These are phyloP conservation scores for Colletotrichum scovillei DNA, from an alignment of 2,329 filamentous ascomycete species.

Conservation along the genomic window DNA sequence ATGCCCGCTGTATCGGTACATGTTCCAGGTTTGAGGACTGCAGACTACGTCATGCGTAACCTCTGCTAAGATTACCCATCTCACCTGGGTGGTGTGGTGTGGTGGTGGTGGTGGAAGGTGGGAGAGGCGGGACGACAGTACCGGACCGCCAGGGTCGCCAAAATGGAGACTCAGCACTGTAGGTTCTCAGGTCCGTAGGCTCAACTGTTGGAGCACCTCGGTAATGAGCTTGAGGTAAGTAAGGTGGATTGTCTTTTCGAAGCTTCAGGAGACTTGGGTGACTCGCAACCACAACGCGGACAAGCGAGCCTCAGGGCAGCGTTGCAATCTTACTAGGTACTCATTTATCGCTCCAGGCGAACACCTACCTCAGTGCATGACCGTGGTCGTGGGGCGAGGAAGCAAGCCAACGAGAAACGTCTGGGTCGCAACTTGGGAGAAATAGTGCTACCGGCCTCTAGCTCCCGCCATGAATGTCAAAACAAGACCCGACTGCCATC, in stretches of 20 bases:
- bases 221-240: too few species aligned
- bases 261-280: neutral
- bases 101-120: neutral
- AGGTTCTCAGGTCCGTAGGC: neutral
- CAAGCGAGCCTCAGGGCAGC: slow-evolving; percentile 3
- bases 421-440: too few species aligned
- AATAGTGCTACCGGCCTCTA: too few species aligned
- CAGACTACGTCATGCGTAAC: slow-evolving; percentile 30
- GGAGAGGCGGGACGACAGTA: neutral
- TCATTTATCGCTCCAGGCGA: neutral
- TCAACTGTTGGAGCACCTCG: neutral
- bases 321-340: neutral
- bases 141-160: neutral
- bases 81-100: too few species aligned
- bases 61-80: slow-evolving; percentile 9
- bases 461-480: neutral
- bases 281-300: slow-evolving; percentile 8
- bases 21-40: slow-evolving; percentile 28
- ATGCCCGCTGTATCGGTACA: neutral
- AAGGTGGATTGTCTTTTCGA: neutral
- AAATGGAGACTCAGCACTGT: neutral
- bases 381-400: too few species aligned
- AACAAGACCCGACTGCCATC: neutral
- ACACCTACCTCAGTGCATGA: neutral
- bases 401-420: too few species aligned